Conservation (phyloP, 2,329 filamentous ascomycete species). For the Thelonectria blattea region DNA sequence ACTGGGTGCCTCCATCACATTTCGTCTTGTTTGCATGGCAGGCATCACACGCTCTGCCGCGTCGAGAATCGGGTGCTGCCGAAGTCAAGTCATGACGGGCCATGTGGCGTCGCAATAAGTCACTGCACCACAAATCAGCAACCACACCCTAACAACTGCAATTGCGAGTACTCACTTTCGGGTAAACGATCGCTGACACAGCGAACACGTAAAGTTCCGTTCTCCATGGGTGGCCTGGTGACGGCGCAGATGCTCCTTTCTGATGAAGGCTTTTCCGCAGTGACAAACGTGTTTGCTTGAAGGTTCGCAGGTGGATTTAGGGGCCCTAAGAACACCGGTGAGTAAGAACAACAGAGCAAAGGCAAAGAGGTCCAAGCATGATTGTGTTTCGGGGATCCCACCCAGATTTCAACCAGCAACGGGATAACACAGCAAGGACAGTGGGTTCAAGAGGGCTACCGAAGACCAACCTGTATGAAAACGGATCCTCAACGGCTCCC, state of each 20-base stretch:
- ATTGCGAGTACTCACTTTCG: constrained; percentile 42
- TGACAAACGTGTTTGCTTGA: constrained; percentile 44
- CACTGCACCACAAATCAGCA: constrained; percentile 33
- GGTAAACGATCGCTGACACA: constrained; percentile 48
- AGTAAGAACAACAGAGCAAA: neutral
- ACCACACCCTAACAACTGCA: neutral
- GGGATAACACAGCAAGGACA: constrained; percentile 1
- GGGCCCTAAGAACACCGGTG: constrained; percentile 14
- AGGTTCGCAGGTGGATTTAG: neutral
- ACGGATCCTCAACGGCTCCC: constrained; percentile 16
- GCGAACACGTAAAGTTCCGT: constrained; percentile 43
- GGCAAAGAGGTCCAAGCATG: neutral
- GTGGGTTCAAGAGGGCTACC: constrained; percentile 3
- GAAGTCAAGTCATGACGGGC: constrained; percentile 43
- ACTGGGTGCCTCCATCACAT: constrained; percentile 49
- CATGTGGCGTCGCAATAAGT: constrained; percentile 48
- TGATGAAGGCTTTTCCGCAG: constrained; percentile 48
- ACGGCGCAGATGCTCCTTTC: constrained; percentile 48
- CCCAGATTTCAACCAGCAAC: constrained; percentile 2
- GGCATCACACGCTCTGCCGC: constrained; percentile 49
- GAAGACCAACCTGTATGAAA: constrained; percentile 17
- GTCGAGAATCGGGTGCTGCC: constrained; percentile 40
- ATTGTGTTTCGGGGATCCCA: constrained; percentile 19
- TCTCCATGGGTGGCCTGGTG: constrained; percentile 49
- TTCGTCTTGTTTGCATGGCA: constrained; percentile 54